phyloP scores from a whole-genome alignment of 1,284 basidiomycete genomes.

The Puccinia triticina region DNA sequence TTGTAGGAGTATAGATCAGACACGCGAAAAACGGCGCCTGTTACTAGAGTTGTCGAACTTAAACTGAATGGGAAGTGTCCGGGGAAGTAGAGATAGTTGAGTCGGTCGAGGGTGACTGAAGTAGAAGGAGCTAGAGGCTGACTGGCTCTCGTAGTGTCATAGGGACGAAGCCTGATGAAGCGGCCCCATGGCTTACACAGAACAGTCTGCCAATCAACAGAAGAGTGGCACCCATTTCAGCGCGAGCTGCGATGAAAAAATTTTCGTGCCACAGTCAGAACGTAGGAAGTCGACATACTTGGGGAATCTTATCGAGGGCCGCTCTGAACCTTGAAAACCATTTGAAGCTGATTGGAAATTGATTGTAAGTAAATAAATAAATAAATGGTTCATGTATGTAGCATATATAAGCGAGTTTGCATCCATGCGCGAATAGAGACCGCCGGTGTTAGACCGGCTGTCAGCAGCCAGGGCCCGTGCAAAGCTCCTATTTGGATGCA shows the following conservation, averaged over 20 bases:
- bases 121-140: neutral
- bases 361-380: neutral
- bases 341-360: constrained; percentile 27
- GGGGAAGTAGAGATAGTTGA: constrained; percentile 1
- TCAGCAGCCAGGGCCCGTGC: neutral
- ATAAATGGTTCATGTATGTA: constrained; percentile 12
- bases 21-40: neutral
- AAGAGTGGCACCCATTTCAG: constrained; percentile 20
- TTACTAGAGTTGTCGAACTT: neutral
- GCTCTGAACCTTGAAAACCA: constrained; percentile 10
- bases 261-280: neutral
- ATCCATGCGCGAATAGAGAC: constrained; percentile 20
- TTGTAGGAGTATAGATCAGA: neutral
- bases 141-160: neutral
- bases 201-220: constrained; percentile 14
- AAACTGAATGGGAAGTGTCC: neutral
- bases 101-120: neutral
- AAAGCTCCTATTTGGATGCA: constrained; percentile 20
- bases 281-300: neutral
- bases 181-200: constrained; percentile 17
- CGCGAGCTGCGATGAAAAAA: neutral
- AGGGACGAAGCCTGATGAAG: constrained; percentile 25
- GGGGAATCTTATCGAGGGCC: constrained; percentile 1
- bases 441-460: neutral
- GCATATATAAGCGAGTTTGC: constrained; percentile 9